Base-by-base conservation (phyloP, 1,284 basidiomycete species). In the Cyathus olla region DNA sequence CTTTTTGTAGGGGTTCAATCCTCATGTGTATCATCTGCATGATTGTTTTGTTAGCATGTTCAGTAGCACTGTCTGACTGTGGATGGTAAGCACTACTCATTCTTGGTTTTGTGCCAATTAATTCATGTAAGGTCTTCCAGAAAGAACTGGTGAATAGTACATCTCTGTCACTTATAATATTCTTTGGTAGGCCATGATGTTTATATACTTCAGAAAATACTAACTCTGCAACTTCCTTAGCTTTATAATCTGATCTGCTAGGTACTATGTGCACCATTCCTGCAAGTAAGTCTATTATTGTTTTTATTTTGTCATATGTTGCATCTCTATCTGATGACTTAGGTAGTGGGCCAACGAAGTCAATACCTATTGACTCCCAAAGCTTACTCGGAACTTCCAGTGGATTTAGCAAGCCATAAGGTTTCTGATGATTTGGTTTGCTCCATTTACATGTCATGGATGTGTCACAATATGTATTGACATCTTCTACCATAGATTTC, bases 81-180 rank as follows among this genome's bases (percentile, higher is more conserved):
- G 82, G 83, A 54, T 85, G 82, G 49, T 77, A 85, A 0, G 78
- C 63, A 0, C 77, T 78, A 0, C 78, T 83, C 75, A 85, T 75
- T 2, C 66, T 62, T 0, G 82, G 63, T 46, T 66, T 53, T 26
- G 47, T 51, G 1, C 40, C 53, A 1, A 77, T 65, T 2, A 80
- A 63, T 22, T 67, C 52, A 55, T 78, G 66, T 0, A 84, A 60
- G 2, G 71, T 56, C 8, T 59, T 62, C 82, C 84, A 86, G 62
- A 85, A 85, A 1, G 27, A 37, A 9, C 73, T 75, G 0, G 78
- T 79, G 62, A 84, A 86, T 13, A 78, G 61, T 0, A 74, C 65
- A 59, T 85, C 82, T 0, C 78, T 63, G 57, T 85, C 77, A 28
- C 74, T 76, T 13, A 84, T 65, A 42, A 87, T 82, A 0, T 61